Conservation (phyloP, 306 rosid genomes). For the Albizia julibrissin region DNA sequence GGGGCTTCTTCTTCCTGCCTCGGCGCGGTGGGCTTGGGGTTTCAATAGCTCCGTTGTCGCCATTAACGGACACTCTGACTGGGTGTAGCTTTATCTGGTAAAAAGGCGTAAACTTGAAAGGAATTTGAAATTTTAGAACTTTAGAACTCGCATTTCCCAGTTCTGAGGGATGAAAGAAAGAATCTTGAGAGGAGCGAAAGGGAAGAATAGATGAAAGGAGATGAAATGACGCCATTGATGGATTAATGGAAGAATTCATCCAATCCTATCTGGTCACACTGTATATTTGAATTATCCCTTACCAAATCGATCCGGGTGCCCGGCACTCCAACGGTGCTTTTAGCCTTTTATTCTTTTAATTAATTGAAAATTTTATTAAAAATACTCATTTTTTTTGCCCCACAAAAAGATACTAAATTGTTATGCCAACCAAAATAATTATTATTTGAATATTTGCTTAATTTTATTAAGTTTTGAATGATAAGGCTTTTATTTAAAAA, state of each 20-base stretch:
- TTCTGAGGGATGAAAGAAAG: conserved; percentile 28
- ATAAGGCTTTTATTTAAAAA: too few relatives aligned
- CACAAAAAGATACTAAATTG: background rate
- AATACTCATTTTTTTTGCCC: too few relatives aligned
- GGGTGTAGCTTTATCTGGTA: background rate
- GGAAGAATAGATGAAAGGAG: conserved; percentile 38
- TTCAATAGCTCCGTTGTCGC: background rate
- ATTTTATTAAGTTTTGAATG: too few relatives aligned
- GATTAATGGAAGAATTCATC: conserved; percentile 52
- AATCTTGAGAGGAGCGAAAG: conserved; percentile 23
- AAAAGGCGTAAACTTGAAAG: background rate
- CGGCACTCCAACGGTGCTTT: background rate
- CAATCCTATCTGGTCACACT: conserved; percentile 37
- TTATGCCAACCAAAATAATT: background rate
- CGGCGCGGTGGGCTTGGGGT: conserved; percentile 60
- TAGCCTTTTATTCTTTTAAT: background rate
- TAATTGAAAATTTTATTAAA: too few relatives aligned
- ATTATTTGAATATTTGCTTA: background rate
- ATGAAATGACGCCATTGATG: conserved; percentile 57
- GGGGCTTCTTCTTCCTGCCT: conserved; percentile 58
- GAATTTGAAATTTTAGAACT: background rate
- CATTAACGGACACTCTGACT: background rate
- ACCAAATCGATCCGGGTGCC: background rate
- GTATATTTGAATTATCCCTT: background rate
- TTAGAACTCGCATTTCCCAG: conserved; percentile 7